Evolutionary conservation across 345 rosid genomes (phyloP).

Genomic region (Citrus maxima): DNA sequence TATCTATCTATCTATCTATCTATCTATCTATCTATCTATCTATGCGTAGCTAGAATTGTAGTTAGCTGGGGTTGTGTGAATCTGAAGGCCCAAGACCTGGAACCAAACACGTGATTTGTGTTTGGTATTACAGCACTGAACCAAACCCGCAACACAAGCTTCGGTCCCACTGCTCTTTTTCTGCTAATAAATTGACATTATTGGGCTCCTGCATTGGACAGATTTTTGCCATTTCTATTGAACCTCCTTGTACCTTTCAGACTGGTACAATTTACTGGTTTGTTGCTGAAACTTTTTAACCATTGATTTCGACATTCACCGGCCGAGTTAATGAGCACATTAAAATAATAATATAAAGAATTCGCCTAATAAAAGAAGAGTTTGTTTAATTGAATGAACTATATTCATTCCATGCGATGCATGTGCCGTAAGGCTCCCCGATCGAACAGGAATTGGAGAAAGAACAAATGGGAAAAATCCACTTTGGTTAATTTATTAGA

Average conservation of each 20-base stretch:
- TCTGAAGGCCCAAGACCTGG: not conserved
- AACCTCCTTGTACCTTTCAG: not conserved
- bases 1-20: too few species aligned
- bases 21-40: too few species aligned
- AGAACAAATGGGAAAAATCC: not conserved
- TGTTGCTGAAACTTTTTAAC: not conserved
- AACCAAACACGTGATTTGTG: conserved; percentile 5
- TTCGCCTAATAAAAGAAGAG: too few species aligned
- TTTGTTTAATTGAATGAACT: not conserved
- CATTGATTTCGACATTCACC: not conserved
- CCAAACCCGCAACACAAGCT: too few species aligned
- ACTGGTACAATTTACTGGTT: not conserved
- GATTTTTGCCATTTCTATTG: too few species aligned
- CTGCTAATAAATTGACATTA: too few species aligned
- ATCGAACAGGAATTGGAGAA: too few species aligned
- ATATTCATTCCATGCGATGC: not conserved
- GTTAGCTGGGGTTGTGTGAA: not conserved
- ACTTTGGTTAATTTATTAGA: too few species aligned
- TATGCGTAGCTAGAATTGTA: not conserved
- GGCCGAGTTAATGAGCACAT: not conserved
- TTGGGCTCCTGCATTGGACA: too few species aligned
- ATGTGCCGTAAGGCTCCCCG: not conserved
- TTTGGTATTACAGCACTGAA: too few species aligned
- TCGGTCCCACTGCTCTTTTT: not conserved
- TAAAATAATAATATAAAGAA: not conserved